Evolutionary conservation across 1,284 basidiomycete species (phyloP).

Genomic region (Moniliophthora roreri): DNA sequence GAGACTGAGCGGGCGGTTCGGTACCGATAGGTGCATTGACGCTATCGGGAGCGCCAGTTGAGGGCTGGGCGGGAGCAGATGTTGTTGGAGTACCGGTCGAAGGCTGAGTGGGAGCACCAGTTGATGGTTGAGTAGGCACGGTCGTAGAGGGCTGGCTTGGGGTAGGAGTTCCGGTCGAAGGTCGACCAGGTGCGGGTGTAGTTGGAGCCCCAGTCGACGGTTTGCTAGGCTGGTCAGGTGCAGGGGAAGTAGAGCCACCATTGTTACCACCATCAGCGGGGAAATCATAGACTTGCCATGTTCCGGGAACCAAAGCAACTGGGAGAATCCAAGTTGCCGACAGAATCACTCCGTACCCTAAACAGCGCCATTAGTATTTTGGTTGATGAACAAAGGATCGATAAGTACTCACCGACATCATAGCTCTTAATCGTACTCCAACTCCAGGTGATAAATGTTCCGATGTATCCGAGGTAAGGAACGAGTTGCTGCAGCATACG

Average conservation of each 20-base stretch:
- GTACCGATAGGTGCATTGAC: not conserved
- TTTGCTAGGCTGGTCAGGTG: not conserved
- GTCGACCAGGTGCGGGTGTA: not conserved
- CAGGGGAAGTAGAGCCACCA: not conserved
- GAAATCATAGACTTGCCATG: slow-evolving; percentile 49
- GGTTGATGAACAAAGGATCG: not conserved
- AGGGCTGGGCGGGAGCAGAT: not conserved
- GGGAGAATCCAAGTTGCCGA: slow-evolving; percentile 72
- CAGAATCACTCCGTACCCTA: slow-evolving; percentile 61
- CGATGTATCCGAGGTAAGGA: slow-evolving; percentile 74
- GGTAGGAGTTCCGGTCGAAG: not conserved
- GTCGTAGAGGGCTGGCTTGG: not conserved
- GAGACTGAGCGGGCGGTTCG: not conserved
- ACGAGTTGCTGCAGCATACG: slow-evolving; percentile 61
- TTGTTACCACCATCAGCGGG: slow-evolving; percentile 19
- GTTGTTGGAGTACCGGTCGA: not conserved
- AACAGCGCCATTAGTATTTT: slow-evolving; percentile 10
- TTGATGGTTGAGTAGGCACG: not conserved
- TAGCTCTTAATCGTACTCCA: slow-evolving; percentile 74
- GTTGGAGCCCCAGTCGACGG: slow-evolving; percentile 11
- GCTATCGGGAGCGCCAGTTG: not conserved
- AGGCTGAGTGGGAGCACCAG: not conserved
- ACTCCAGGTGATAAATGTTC: slow-evolving; percentile 77
- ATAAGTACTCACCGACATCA: slow-evolving; percentile 50
- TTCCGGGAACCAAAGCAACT: slow-evolving; percentile 61